phyloP scores from a whole-genome alignment of 2,329 filamentous ascomycete genomes.

The Onygena corvina region DNA sequence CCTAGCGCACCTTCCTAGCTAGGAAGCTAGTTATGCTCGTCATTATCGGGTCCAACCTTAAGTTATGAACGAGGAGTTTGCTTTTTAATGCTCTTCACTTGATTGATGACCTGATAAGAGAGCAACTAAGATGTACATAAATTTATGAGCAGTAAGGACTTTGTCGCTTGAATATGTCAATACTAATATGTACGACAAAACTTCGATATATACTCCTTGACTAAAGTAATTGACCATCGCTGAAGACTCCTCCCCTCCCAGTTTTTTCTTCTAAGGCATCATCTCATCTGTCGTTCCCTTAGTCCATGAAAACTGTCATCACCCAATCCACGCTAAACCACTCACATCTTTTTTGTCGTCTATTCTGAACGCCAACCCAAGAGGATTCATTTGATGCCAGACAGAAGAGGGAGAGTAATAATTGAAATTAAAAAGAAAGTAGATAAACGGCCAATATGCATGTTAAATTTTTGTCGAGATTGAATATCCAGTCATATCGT shows the following conservation, averaged over 20 bases:
- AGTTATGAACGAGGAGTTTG: no score
- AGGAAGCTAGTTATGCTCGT: no score
- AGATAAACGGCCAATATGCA: background rate
- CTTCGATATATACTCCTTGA: background rate
- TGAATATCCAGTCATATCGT: conserved; percentile 3
- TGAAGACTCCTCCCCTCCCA: background rate
- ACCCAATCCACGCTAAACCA: background rate
- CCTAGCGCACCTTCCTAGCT: no score
- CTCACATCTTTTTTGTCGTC: background rate
- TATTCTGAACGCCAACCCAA: conserved; percentile 2
- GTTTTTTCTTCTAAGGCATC: conserved; percentile 3
- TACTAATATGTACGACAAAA: background rate
- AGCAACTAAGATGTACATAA: no score
- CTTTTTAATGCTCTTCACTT: no score
- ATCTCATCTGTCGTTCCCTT: background rate
- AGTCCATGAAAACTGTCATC: conserved; percentile 1
- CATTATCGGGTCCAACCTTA: no score
- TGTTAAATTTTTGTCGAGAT: conserved; percentile 4
- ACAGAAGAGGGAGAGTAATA: background rate
- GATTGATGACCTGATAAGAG: no score
- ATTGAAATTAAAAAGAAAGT: background rate
- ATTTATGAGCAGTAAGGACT: no score
- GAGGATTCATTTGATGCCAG: background rate
- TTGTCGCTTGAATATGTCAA: background rate
- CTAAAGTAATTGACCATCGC: background rate